These are phyloP conservation scores for Dothideomycetidae sp. DNA, from an alignment of 2,329 filamentous ascomycete genomes.

Conservation along the genomic window DNA sequence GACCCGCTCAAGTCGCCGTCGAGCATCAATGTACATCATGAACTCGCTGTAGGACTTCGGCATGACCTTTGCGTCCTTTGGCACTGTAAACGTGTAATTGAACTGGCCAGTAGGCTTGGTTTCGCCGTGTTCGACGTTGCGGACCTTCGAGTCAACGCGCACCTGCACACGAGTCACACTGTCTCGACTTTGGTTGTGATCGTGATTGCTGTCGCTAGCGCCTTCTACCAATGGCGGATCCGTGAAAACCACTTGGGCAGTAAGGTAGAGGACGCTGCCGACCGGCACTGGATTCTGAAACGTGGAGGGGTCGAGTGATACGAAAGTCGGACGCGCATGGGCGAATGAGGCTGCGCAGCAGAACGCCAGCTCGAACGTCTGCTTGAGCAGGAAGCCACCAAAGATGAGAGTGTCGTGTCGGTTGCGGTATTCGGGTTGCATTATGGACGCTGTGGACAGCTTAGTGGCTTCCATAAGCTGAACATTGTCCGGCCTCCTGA, in stretches of 20 bases:
- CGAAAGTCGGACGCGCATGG: slow-evolving; percentile 54
- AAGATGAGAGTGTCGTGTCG: slow-evolving; percentile 67
- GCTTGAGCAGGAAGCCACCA: slow-evolving; percentile 58
- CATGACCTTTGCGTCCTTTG: slow-evolving; percentile 51
- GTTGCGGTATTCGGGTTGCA: slow-evolving; percentile 60
- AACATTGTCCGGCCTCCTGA: slow-evolving; percentile 42
- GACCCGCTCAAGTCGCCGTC: slow-evolving; percentile 41
- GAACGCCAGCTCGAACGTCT: slow-evolving; percentile 63
- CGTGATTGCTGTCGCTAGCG: slow-evolving; percentile 23
- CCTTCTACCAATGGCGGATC: slow-evolving; percentile 41
- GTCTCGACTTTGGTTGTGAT: slow-evolving; percentile 24
- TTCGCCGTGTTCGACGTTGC: slow-evolving; percentile 55
- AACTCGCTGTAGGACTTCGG: slow-evolving; percentile 49
- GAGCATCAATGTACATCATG: slow-evolving; percentile 50
- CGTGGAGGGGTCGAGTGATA: slow-evolving; percentile 58
- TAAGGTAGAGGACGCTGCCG: slow-evolving; percentile 60
- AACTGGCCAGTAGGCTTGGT: slow-evolving; percentile 59
- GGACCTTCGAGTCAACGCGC: slow-evolving; percentile 56
- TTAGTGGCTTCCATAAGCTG: slow-evolving; percentile 48
- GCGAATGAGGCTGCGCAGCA: slow-evolving; percentile 59
- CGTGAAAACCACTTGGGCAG: slow-evolving; percentile 56
- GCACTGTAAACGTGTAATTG: slow-evolving; percentile 59
- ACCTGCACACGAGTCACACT: slow-evolving; percentile 51
- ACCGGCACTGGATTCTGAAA: slow-evolving; percentile 65
- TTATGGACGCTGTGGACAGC: slow-evolving; percentile 54